Base-by-base conservation (phyloP, 345 rosid species). In the Salix viminalis region DNA sequence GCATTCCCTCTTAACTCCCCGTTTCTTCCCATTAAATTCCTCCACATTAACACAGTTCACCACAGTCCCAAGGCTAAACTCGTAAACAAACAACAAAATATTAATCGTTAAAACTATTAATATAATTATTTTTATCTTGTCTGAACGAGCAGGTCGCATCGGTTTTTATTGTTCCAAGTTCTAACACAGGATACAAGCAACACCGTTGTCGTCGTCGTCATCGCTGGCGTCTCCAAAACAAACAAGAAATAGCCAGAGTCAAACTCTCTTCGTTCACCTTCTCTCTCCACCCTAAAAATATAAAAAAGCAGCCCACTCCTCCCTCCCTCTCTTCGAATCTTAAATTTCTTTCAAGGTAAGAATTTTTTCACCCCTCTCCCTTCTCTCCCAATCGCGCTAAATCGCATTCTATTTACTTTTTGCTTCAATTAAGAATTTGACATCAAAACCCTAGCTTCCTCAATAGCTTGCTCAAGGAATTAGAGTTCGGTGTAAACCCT, bases 371-470 rank as follows among this genome's bases (percentile, higher is more conserved):
- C 34, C 34, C 19, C 37, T 15, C 42, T 15, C 23, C 16, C 21
- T 54, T 67, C n/a, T 64, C 61, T 76, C 69, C 9, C 12, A 41
- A 67, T 60, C 23, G 13, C 21, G 13, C 58, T 11, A 68, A 42
- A 64, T 54, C 28, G 41, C 30, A 26, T 44, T 73, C 24, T 42
- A 11, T 13, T 12, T 68, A 70, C 67, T 23, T 32, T 71, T 80
- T 71, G 1, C 52, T 18, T 70, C 71, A 44, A 68, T 77, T 78
- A 72, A 85, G 78, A 76, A 79, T 82, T 83, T 82, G 74, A 82
- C 81, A 81, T 82, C 82, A 79, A 86, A 91, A 88, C 91, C 95
- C 89, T 85, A 86, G 82, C 71, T 79, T 65, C 13, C 37, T 37
- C 41, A 2, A 42, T 69, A 65, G 81, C 76, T 83, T 65, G 54